Base-by-base conservation (phyloP, 2,329 filamentous ascomycete genomes). In the Xylariaceae sp. region DNA sequence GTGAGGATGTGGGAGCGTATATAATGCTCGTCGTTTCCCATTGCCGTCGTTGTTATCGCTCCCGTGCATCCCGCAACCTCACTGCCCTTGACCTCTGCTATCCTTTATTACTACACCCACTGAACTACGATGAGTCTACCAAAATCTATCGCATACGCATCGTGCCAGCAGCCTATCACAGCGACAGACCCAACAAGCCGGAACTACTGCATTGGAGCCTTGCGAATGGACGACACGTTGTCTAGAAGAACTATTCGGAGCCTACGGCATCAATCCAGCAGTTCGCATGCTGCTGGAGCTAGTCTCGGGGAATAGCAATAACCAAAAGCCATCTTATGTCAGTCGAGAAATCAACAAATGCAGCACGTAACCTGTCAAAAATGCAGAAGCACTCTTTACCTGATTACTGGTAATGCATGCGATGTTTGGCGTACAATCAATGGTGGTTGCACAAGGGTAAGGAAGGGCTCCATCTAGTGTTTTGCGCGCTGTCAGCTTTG, bases 11-110 rank as follows among this genome's bases (percentile, higher is more conserved):
- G 43, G 42, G 53, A 55, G 46, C 42, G 47, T 41, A 52, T 52
- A 55, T 55, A 51, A 36, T 55, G 48, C 53, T 55, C 53, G 41
- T 47, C 53, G 42, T 55, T 41, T 35, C 42, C 53, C 33, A 48
- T 15, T 43, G 20, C 21, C 35, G 26, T 21, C 15, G 36, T 42
- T 33, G 36, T 26, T 51, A 35, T 42, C 42, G 29, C 47, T 37
- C 24, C 47, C n/a, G n/a, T n/a, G n/a, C n/a, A n/a, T n/a, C n/a
- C n/a, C n/a, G n/a, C n/a, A n/a, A n/a, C n/a, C n/a, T n/a, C n/a
- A n/a, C n/a, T n/a, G 41, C 21, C 53, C 47, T 44, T 41, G 21
- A 51, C 43, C 43, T 16, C 32, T 26, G 42, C 32, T 41, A 24
- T 37, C 42, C 36, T 27, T 35, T 48, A n/a, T n/a, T 23, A 48